Evolutionary conservation across 2,329 filamentous ascomycete genomes (phyloP).

Genomic region (Neoascochyta sp.): DNA sequence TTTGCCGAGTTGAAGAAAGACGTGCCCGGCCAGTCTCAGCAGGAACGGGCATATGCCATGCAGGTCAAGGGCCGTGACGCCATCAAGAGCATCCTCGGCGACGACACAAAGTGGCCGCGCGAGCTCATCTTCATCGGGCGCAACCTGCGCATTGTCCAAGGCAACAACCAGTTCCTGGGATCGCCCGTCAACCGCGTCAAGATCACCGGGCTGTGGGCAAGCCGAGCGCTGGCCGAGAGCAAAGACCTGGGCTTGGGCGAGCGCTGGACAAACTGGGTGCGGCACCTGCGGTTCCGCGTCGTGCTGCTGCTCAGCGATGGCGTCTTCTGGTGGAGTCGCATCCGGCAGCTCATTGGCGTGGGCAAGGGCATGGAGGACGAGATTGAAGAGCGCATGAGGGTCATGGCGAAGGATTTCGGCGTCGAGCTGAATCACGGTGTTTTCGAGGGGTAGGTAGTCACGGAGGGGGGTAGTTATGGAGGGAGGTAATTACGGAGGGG

Average conservation of each 20-base stretch:
- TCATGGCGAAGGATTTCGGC: conserved; percentile 85
- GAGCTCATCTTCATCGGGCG: conserved; percentile 90
- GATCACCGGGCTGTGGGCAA: conserved; percentile 89
- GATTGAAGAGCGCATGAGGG: conserved; percentile 81
- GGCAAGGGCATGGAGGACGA: conserved; percentile 92
- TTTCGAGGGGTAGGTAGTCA: conserved; percentile 76
- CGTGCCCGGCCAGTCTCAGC: conserved; percentile 52
- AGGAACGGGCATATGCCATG: conserved; percentile 69
- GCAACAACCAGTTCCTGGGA: conserved; percentile 86
- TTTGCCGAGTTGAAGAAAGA: conserved; percentile 56
- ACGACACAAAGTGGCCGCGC: conserved; percentile 84
- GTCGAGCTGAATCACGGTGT: conserved; percentile 84
- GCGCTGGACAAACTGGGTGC: conserved; percentile 65
- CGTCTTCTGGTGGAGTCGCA: conserved; percentile 75
- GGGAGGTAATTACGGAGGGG: no score
- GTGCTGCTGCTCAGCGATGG: conserved; percentile 75
- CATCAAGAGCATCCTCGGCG: conserved; percentile 75
- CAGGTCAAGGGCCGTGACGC: conserved; percentile 68
- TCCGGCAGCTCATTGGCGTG: conserved; percentile 70
- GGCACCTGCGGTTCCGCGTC: conserved; percentile 75
- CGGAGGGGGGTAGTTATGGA: no score
- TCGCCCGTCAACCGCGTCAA: conserved; percentile 89
- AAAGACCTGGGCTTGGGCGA: conserved; percentile 60
- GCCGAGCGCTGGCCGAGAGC: conserved; percentile 74
- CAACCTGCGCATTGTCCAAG: conserved; percentile 89